phyloP scores from a whole-genome alignment of 116 monocot species.

The Cymodocea nodosa region DNA sequence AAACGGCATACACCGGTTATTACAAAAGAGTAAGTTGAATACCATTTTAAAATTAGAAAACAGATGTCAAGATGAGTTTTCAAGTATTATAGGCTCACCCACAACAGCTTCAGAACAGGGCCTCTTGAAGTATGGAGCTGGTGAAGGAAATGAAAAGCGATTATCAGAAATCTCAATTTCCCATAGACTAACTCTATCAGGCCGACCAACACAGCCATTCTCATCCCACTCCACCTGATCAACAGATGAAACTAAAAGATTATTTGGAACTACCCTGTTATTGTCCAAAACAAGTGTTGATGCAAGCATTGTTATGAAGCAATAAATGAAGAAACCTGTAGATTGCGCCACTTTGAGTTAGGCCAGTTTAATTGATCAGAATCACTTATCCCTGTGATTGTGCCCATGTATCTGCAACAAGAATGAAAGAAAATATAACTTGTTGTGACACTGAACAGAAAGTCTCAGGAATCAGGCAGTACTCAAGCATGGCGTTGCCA shows the following conservation, averaged over 20 bases:
- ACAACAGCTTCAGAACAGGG: constrained; percentile 36
- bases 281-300: background rate
- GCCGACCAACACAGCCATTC: constrained; percentile 63
- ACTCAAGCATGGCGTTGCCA: too few relatives aligned
- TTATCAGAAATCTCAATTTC: constrained; percentile 85
- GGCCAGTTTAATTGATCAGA: constrained; percentile 82
- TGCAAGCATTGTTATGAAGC: too few relatives aligned
- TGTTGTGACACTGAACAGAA: too few relatives aligned
- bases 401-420: constrained; percentile 53
- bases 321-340: constrained; percentile 41
- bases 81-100: constrained; percentile 17
- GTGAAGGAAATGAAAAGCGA: constrained; percentile 44
- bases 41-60: background rate
- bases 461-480: too few relatives aligned
- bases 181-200: constrained; percentile 75
- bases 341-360: constrained; percentile 93
- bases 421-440: background rate
- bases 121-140: constrained; percentile 38
- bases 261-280: background rate
- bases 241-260: background rate
- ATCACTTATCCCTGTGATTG: constrained; percentile 67
- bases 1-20: too few relatives aligned
- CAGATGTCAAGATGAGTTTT: background rate
- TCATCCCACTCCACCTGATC: constrained; percentile 97
- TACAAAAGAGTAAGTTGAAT: too few relatives aligned